Evolutionary conservation across 2,329 filamentous ascomycete species (phyloP).

Genomic region (Huntiella savannae): DNA sequence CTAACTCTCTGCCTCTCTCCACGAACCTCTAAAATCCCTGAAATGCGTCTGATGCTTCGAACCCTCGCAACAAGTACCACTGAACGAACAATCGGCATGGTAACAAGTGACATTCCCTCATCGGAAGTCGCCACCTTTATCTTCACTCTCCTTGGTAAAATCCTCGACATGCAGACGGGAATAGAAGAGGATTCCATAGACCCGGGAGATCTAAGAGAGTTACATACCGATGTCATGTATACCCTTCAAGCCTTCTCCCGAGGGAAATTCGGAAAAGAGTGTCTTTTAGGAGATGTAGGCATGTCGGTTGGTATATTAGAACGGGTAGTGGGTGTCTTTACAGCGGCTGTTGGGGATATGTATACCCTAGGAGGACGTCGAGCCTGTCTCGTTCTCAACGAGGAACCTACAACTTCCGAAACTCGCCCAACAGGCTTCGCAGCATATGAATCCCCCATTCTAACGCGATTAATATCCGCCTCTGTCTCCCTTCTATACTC

Average conservation of each 20-base stretch:
- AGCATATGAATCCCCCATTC: background rate
- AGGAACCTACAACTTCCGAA: background rate
- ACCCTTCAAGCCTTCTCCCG: background rate
- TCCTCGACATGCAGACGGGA: constrained; percentile 29
- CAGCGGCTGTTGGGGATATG: background rate
- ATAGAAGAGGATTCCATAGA: background rate
- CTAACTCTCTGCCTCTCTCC: constrained; percentile 47
- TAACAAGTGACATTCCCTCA: constrained; percentile 27
- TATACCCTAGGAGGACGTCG: background rate
- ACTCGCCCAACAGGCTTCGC: background rate
- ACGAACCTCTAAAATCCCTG: constrained; percentile 35
- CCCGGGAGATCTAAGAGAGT: background rate
- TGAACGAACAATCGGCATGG: constrained; percentile 45
- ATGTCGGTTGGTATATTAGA: background rate
- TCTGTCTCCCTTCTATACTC: background rate
- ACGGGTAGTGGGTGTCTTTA: background rate
- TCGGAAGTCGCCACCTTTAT: constrained; percentile 27
- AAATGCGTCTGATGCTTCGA: constrained; percentile 44
- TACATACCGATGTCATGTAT: background rate
- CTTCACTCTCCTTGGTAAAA: constrained; percentile 44
- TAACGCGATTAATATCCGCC: background rate
- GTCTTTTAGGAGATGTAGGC: background rate
- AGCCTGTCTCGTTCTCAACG: background rate
- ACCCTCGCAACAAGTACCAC: constrained; percentile 49
- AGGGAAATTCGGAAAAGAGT: background rate